Evolutionary conservation across 768 basidiomycete genomes (phyloP), one percentile per base, ranked within the genome.

Genomic region (Leccinum subgranulosum): DNA sequence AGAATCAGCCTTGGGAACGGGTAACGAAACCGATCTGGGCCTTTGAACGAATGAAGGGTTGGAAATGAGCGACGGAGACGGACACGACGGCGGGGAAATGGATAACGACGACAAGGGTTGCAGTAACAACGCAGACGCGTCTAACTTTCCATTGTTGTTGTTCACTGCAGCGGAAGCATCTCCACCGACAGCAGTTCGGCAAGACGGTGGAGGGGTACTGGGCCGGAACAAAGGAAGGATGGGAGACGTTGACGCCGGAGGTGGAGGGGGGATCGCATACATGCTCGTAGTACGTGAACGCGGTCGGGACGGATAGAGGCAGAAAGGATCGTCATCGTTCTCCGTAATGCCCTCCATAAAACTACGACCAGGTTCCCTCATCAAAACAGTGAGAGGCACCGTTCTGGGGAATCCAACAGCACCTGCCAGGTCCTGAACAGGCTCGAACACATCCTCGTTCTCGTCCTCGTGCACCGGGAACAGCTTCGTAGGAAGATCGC

Each of bases 381-480:
- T n/a, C 21, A 57, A 43, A 49, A 55, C 49, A 23, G 33, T 2
- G 9, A 23, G 29, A 49, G 53, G 55, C 1, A 55, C 56, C 6
- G 34, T 41, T 34, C 60, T 64, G 4, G 68, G 70, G 45, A 70
- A 72, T 51, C 60, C 63, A 47, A 73, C 49, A 9, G 58, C 60
- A 52, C 36, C 51, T 19, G 4, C 55, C 39, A 19, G n/a, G 41
- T 19, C 41, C 6, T 59, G 48, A 25, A 41, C 50, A 23, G 59
- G 28, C 28, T 68, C 60, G 29, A 66, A 69, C 54, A 74, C 74
- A 54, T 79, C 79, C 9, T 74, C 72, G 27, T 46, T 52, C 43
- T 73, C 69, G 21, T 71, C 71, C 60, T 72, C 73, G 45, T 55
- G 59, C 19, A 74, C 69, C 3, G 71, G 73, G 49, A 73, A 67